phyloP scores from a whole-genome alignment of 257 asterid species.

The Solanum clarkiae region DNA sequence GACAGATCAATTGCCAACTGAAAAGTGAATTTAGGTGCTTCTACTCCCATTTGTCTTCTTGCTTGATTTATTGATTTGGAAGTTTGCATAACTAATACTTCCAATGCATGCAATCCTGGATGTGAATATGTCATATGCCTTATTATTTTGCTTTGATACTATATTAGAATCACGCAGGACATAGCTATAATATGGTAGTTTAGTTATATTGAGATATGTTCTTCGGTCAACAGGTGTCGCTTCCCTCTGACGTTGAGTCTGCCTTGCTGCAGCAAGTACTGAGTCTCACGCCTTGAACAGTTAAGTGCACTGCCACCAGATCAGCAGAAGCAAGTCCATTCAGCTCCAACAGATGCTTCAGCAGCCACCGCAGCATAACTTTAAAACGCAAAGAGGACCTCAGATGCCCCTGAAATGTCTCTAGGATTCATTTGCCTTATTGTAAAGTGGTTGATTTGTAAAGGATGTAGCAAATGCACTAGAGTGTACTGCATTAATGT shows the following conservation, averaged over 20 bases:
- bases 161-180: neutral
- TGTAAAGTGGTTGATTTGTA: neutral
- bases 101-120: neutral
- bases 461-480: neutral
- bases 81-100: neutral
- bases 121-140: neutral
- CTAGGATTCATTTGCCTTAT: neutral
- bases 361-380: slow-evolving; percentile 31
- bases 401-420: neutral
- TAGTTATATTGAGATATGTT: neutral
- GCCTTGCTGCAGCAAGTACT: slow-evolving; percentile 64
- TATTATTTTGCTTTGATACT: neutral
- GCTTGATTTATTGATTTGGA: neutral
- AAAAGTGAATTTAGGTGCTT: neutral
- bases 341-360: slow-evolving; percentile 87
- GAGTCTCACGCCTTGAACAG: slow-evolving; percentile 60
- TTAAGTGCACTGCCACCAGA: slow-evolving; percentile 69
- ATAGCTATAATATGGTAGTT: neutral
- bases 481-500: neutral
- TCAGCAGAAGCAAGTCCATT: slow-evolving; percentile 67
- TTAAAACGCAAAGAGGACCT: neutral
- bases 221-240: slow-evolving; percentile 25
- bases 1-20: neutral
- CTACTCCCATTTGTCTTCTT: neutral
- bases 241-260: slow-evolving; percentile 58